phyloP scores from a whole-genome alignment of 148 eudicot species.

The Amaranthus palmeri region DNA sequence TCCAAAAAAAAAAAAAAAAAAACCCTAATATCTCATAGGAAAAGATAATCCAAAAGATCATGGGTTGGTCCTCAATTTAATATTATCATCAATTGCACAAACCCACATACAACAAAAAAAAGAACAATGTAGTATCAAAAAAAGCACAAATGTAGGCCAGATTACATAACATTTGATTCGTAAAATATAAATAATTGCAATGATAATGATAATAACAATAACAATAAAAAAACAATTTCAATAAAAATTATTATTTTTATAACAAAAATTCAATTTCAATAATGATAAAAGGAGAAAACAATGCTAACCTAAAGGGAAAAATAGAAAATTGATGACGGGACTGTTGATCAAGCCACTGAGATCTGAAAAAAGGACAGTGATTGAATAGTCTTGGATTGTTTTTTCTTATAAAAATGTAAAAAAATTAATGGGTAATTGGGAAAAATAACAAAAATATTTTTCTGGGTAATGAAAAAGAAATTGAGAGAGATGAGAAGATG shows the following conservation, averaged over 20 bases:
- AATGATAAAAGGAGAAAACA: not conserved
- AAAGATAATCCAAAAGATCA: too few relatives aligned
- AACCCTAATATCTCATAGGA: too few relatives aligned
- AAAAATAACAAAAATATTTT: not conserved
- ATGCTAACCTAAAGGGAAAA: constrained; percentile 19
- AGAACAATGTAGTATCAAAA: too few relatives aligned
- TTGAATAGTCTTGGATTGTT: constrained; percentile 22
- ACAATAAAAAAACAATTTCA: not conserved
- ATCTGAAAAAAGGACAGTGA: constrained; percentile 1
- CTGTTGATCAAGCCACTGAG: constrained; percentile 21
- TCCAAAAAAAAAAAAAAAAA: too few relatives aligned
- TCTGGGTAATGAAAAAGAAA: constrained; percentile 11
- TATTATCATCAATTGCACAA: too few relatives aligned
- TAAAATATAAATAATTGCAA: not conserved
- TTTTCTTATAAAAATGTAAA: not conserved
- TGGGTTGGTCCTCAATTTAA: too few relatives aligned
- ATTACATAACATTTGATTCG: not conserved
- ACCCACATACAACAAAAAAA: too few relatives aligned
- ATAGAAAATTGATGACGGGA: not conserved
- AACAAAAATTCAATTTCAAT: not conserved
- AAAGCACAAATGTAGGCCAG: too few relatives aligned
- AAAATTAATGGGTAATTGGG: not conserved
- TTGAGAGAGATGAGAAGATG: not conserved
- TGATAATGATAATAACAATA: not conserved
- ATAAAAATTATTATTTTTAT: not conserved